Conservation (phyloP, 2,329 filamentous ascomycete genomes). For the Ascochyta clinopodiicola region DNA sequence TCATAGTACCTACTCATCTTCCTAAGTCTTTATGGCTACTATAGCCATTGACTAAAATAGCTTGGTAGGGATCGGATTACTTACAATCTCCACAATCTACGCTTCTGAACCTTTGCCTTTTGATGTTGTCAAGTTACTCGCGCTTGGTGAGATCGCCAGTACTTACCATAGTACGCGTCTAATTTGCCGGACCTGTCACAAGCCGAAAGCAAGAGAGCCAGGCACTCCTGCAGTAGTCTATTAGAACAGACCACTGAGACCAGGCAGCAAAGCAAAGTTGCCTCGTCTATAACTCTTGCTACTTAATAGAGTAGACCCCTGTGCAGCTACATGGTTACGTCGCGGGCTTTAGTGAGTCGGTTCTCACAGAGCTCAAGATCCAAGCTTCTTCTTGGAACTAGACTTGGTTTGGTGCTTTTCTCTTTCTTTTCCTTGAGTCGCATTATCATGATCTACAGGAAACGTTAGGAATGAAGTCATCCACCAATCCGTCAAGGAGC, state of each 20-base stretch:
- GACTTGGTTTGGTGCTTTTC: too few relatives aligned
- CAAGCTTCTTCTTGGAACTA: not conserved
- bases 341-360: not conserved
- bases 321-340: not conserved
- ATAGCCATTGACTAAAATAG: too few relatives aligned
- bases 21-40: too few relatives aligned
- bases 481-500: not conserved
- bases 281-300: not conserved
- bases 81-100: not conserved
- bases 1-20: too few relatives aligned
- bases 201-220: not conserved
- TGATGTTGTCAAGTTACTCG: not conserved
- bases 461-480: not conserved
- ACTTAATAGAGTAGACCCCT: not conserved
- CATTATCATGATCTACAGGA: not conserved
- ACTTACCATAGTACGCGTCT: not conserved
- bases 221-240: not conserved
- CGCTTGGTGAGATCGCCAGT: not conserved
- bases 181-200: not conserved
- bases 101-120: not conserved
- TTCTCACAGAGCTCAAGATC: not conserved
- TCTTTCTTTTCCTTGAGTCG: not conserved
- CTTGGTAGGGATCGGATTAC: too few relatives aligned
- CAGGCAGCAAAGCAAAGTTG: not conserved
- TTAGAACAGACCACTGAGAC: not conserved